Evolutionary conservation across 164 flowering plant genomes (phyloP), one percentile per base, ranked within the genome.

Genomic region (Vitis cinerea): DNA sequence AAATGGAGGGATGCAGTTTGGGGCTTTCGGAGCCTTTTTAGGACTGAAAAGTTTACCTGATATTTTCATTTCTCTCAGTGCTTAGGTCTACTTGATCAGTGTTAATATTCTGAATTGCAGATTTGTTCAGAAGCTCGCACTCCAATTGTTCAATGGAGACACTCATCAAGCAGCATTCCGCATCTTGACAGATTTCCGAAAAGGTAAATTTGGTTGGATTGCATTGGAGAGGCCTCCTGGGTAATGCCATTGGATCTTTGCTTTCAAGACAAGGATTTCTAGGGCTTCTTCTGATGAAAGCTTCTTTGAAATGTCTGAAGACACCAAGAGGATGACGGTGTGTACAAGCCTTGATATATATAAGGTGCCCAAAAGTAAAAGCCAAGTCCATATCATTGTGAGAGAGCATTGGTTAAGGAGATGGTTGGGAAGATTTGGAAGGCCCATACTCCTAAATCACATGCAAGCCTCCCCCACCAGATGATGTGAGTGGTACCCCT

Each of bases 161-260:
- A 71, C 16, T 55, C 82, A 87, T 72, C 98, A 96, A 81, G 97
- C 99, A 17, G 86, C 99, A 61, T 93, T 90, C 51, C 89, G 99
- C 5, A 75, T 93, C 61, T 79, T 96, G 83, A 66, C 88, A 56
- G 99, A 96, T 75, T 96, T 89, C 76, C 81, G 97, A 9, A 93
- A 92, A 80, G 99, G 98, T 47, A 96, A 81, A 77, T 90, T 96
- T 73, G 99, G 98, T 71, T 93, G 97, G 97, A 65, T 84, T 67
- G 75, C 95, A 49, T 71, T 96, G 57, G 99, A 96, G 87, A 85
- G 91, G 72, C 99, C 99, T 74, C 99, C 97, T 2, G 76, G 72
- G 63, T 82, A 68, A 72, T 37, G 61, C 47, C 23, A 8, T 54
- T 69, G 50, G 51, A 52, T 61, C 29, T 17, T 17, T 61, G 61